These are phyloP conservation scores for Xerocomus brunneocitrinus DNA, from an alignment of 768 basidiomycete species.

Conservation along the genomic window DNA sequence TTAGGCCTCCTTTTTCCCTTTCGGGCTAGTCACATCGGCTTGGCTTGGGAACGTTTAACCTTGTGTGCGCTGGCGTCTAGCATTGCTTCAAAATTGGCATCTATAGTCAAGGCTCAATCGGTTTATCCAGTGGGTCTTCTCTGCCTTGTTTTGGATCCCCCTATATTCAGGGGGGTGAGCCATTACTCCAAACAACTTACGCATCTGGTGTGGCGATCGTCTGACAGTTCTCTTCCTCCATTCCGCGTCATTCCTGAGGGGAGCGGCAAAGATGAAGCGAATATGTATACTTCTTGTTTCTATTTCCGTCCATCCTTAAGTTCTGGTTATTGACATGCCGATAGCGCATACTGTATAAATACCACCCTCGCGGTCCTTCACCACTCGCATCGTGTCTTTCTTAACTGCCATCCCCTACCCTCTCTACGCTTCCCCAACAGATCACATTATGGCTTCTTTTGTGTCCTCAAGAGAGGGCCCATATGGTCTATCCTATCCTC, in stretches of 20 bases:
- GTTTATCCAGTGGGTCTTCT: no score
- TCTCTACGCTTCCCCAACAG: not conserved
- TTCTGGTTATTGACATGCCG: not conserved
- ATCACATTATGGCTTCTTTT: not conserved
- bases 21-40: no score
- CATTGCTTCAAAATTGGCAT: no score
- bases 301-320: not conserved
- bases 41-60: no score
- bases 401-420: not conserved
- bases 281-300: not conserved
- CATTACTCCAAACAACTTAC: not conserved
- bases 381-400: not conserved
- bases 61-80: no score
- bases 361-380: not conserved
- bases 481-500: constrained; percentile 16
- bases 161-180: not conserved
- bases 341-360: not conserved
- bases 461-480: not conserved
- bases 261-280: not conserved
- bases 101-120: no score
- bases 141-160: not conserved
- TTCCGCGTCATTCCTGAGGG: not conserved
- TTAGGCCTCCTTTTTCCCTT: no score
- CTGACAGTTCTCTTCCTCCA: not conserved
- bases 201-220: not conserved